These are phyloP conservation scores for Bombardia bombarda DNA, from an alignment of 495 filamentous ascomycete species.

Conservation along the genomic window DNA sequence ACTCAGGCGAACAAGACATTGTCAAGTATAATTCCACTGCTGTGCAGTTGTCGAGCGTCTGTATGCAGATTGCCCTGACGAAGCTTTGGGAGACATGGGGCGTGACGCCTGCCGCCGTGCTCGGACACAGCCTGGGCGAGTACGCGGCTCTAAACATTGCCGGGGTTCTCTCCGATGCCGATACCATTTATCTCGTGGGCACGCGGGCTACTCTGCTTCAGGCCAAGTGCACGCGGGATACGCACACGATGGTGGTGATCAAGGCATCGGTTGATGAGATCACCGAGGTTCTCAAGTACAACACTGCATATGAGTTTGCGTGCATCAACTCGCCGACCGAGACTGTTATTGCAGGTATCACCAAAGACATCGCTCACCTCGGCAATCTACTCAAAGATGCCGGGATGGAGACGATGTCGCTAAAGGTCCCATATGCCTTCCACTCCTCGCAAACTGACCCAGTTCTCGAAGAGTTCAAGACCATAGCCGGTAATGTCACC, in stretches of 20 bases:
- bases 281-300: conserved; percentile 16
- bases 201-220: conserved; percentile 63
- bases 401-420: conserved; percentile 47
- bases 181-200: conserved; percentile 72
- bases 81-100: conserved; percentile 69
- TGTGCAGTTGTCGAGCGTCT: conserved; percentile 64
- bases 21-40: conserved; percentile 58
- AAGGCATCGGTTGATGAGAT: conserved; percentile 32
- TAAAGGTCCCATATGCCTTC: conserved; percentile 69
- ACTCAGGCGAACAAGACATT: conserved; percentile 36
- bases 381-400: conserved; percentile 23
- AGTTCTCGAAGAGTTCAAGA: conserved; percentile 55
- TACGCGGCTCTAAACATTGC: conserved; percentile 75
- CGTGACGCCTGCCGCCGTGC: conserved; percentile 59
- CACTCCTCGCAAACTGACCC: conserved; percentile 72
- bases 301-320: conserved; percentile 29
- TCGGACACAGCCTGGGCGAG: conserved; percentile 80
- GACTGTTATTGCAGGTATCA: conserved; percentile 49
- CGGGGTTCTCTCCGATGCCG: conserved; percentile 66
- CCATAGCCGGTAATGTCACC: conserved; percentile 43
- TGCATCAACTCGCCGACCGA: conserved; percentile 53
- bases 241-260: conserved; percentile 58
- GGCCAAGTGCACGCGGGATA: conserved; percentile 55
- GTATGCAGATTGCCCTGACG: conserved; percentile 73
- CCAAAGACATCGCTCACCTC: conserved; percentile 43